Percentiles rank a stretch among this genome's conserved stretches.
Conservation (phyloP, 345 rosid species). For the Mallotus nudiflorus region DNA sequence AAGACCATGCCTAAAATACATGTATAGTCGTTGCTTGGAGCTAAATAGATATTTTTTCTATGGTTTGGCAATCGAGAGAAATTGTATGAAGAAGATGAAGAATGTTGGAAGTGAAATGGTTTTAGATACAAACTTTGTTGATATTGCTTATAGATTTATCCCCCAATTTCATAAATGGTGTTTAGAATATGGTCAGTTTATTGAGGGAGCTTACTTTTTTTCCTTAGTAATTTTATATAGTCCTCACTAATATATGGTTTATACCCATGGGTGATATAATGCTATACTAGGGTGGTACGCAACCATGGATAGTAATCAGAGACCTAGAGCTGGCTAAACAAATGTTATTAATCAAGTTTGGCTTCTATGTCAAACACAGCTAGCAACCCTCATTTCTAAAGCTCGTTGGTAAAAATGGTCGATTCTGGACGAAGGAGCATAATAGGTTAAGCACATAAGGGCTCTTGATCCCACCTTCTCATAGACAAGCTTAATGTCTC, state of each 20-base stretch:
- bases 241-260: not conserved
- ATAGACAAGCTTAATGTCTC: too few species aligned
- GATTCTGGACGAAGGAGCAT: slow-evolving; percentile 22
- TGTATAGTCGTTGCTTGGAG: too few species aligned
- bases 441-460: slow-evolving; percentile 82
- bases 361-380: slow-evolving; percentile 60
- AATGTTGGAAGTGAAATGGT: slow-evolving; percentile 1
- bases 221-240: not conserved
- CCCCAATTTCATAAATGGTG: slow-evolving; percentile 34
- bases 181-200: too few species aligned
- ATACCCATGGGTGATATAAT: not conserved
- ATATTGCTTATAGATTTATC: slow-evolving; percentile 19
- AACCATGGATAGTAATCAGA: slow-evolving; percentile 62
- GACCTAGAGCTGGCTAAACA: slow-evolving; percentile 82
- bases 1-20: too few species aligned
- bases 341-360: slow-evolving; percentile 63
- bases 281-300: slow-evolving; percentile 70
- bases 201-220: slow-evolving; percentile 2
- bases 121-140: slow-evolving; percentile 30
- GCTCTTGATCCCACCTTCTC: slow-evolving; percentile 74
- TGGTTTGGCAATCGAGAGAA: too few species aligned
- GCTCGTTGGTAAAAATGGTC: slow-evolving; percentile 56
- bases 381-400: slow-evolving; percentile 54
- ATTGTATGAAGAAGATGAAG: too few species aligned
- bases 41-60: too few species aligned